These are phyloP conservation scores for Chiua virens DNA, from an alignment of 768 basidiomycete genomes.

Conservation along the genomic window DNA sequence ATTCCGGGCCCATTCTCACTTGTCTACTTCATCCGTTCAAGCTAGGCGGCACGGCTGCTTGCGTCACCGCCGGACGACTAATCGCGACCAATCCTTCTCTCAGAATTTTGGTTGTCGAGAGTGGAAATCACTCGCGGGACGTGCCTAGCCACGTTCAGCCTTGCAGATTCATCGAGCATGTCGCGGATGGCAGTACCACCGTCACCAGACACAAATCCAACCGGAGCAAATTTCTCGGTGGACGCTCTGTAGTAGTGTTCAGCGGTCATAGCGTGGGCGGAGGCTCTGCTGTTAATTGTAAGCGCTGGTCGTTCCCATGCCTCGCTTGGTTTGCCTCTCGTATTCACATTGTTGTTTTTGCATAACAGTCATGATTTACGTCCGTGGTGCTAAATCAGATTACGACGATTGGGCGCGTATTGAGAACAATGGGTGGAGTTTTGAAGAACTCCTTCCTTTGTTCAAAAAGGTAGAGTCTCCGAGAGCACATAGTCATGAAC, in stretches of 20 bases:
- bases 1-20: not conserved
- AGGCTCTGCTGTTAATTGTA: conserved; percentile 63
- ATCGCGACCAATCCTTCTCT: conserved; percentile 51
- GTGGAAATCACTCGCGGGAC: conserved; percentile 52
- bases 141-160: conserved; percentile 52
- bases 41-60: conserved; percentile 51
- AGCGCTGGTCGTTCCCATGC: conserved; percentile 1
- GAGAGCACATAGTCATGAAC: not conserved
- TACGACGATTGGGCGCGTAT: conserved; percentile 59
- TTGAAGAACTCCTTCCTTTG: conserved; percentile 54
- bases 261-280: conserved; percentile 50
- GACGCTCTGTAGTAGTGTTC: conserved; percentile 44
- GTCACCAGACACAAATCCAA: conserved; percentile 42
- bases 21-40: not conserved
- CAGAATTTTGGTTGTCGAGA: conserved; percentile 61
- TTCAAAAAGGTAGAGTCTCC: conserved; percentile 47
- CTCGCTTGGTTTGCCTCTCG: not conserved
- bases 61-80: conserved; percentile 54
- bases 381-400: conserved; percentile 59
- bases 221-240: conserved; percentile 43
- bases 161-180: conserved; percentile 46
- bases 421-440: conserved; percentile 62
- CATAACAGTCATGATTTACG: conserved; percentile 47
- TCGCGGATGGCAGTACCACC: conserved; percentile 39
- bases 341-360: not conserved